Evolutionary conservation across 179 eudicot genomes (phyloP).

Genomic region (Drosera spatulata): DNA sequence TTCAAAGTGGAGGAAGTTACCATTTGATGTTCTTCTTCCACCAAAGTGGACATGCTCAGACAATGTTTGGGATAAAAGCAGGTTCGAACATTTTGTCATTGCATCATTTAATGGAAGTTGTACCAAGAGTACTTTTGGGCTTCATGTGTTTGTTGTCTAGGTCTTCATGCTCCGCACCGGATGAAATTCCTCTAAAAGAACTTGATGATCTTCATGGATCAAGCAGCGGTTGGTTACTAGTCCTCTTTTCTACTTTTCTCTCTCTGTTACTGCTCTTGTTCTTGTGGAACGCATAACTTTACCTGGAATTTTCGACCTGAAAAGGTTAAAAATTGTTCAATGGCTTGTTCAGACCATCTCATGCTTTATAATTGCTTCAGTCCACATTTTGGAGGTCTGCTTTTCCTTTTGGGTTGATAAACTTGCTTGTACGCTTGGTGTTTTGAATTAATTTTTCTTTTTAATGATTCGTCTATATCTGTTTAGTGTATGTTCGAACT

Average conservation of each 20-base stretch:
- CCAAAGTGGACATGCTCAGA: slow-evolving; percentile 36
- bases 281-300: too few relatives aligned
- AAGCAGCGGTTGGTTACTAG: slow-evolving; percentile 45
- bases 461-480: too few relatives aligned
- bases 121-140: slow-evolving; percentile 3
- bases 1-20: slow-evolving; percentile 46
- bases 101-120: not conserved
- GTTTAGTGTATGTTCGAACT: too few relatives aligned
- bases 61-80: slow-evolving; percentile 30
- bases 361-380: too few relatives aligned
- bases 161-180: slow-evolving; percentile 65
- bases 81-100: slow-evolving; percentile 9
- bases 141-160: slow-evolving; percentile 23
- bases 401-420: too few relatives aligned
- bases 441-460: too few relatives aligned
- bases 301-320: too few relatives aligned
- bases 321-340: too few relatives aligned
- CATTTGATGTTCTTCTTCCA: slow-evolving; percentile 28
- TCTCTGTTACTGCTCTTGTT: not conserved
- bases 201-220: slow-evolving; percentile 31
- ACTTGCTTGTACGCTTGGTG: too few relatives aligned
- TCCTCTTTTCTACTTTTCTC: slow-evolving; percentile 3
- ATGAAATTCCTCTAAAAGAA: slow-evolving; percentile 47
- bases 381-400: too few relatives aligned
- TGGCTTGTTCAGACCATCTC: too few relatives aligned